A percentile compares a stretch with the other conserved stretches of the same genome.
phyloP scores from a whole-genome alignment of 2,329 filamentous ascomycete genomes.

The Calonectria hawksworthii region DNA sequence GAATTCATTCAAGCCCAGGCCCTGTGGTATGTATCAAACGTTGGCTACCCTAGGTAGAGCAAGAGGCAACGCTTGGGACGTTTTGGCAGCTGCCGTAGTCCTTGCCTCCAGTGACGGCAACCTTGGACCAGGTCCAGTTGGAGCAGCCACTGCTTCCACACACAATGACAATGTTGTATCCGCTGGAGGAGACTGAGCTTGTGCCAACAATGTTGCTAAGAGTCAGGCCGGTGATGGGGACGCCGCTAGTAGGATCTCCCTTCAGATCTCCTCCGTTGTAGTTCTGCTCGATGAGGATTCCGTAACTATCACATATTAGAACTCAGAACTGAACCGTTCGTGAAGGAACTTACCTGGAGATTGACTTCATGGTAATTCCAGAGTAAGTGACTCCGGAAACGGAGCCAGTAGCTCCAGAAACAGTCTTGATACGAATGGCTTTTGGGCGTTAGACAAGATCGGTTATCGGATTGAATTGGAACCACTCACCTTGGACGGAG shows the following conservation, averaged over 20 bases:
- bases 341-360: conserved; percentile 47
- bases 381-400: conserved; percentile 60
- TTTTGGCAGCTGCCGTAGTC: conserved; percentile 8
- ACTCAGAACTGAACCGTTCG: no score
- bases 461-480: accelerated
- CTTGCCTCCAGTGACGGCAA: conserved; percentile 25
- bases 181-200: conserved; percentile 50
- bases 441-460: not conserved
- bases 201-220: conserved; percentile 59
- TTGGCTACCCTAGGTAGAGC: not conserved
- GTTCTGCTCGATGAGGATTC: conserved; percentile 57
- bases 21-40: not conserved
- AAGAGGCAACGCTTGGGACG: conserved; percentile 18
- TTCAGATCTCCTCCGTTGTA: conserved; percentile 62
- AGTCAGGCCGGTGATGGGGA: conserved; percentile 64
- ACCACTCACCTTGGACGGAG: conserved; percentile 61
- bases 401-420: conserved; percentile 59
- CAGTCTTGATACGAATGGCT: conserved; percentile 62
- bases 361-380: conserved; percentile 57
- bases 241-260: conserved; percentile 58
- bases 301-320: no score
- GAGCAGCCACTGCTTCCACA: conserved; percentile 61
- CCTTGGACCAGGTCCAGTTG: conserved; percentile 53
- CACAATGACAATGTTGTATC: conserved; percentile 64
- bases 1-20: not conserved